These are phyloP conservation scores for Dictyostelium capitatum DNA, from an alignment of 78 protist genomes.

Conservation along the genomic window DNA sequence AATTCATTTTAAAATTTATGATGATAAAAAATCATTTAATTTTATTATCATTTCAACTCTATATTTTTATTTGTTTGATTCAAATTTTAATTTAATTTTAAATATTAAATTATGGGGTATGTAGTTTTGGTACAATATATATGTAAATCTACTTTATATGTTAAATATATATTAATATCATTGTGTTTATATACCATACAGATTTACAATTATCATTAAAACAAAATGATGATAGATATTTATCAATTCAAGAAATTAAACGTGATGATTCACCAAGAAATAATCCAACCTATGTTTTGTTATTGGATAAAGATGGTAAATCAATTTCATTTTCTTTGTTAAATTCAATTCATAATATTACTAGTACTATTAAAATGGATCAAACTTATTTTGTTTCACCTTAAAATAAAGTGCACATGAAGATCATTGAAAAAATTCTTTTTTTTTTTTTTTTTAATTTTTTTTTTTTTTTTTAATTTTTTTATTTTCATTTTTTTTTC, in stretches of 20 bases:
- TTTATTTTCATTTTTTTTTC: too few relatives aligned
- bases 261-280: not conserved
- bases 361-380: slow-evolving; percentile 13
- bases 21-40: not conserved
- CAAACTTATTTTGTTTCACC: slow-evolving; percentile 23
- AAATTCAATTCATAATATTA: not conserved
- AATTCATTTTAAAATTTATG: slow-evolving; percentile 5
- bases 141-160: not conserved
- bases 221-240: not conserved
- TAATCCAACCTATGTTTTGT: not conserved
- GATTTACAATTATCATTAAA: not conserved
- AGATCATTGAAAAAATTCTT: not conserved
- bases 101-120: slow-evolving; percentile 9
- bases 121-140: not conserved
- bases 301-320: slow-evolving; percentile 17
- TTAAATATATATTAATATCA: not conserved
- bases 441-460: not conserved
- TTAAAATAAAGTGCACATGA: not conserved
- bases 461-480: not conserved
- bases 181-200: not conserved
- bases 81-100: not conserved
- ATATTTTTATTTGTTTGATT: slow-evolving; percentile 12
- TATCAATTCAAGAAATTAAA: slow-evolving; percentile 1
- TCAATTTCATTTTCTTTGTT: not conserved
- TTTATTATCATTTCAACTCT: slow-evolving; percentile 13